Evolutionary conservation across 176 grass and related monocot genomes (phyloP), one percentile per base, ranked within the genome.

Genomic region (Chrysopogon serrulatus): DNA sequence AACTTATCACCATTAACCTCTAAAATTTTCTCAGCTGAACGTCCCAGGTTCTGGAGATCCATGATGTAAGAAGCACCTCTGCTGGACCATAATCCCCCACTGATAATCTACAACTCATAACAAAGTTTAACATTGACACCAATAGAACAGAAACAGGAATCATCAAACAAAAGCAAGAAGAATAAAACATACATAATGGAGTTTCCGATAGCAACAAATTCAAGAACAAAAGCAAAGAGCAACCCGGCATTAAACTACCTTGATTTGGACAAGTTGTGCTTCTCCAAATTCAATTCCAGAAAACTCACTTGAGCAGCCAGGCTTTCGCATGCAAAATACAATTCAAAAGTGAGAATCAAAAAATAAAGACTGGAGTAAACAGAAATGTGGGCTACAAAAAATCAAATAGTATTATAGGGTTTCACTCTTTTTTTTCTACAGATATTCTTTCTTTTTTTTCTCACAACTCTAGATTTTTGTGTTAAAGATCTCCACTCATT

Each of bases 261-360:
- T 99, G 17, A 99, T 96, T 85, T 99, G 96, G 43, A 99, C 91
- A 82, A 99, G 91, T 82, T 99, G 96, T 64, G 89, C 93, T 94
- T 99, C 91, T 24, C 79, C 86, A 79, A 96, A 94, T 90, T 96
- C 86, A 68, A 94, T 85, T 85, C 87, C 96, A 67, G 85, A 81
- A 82, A 99, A 88, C 69, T 96, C 91, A 67, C 93, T 87, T 57
- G 96, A 95, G 80, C 96, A 99, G 68, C 96, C 96, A 65, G 96
- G 96, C 96, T 99, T n/a, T 71, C 30, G 28, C 74, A 97, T 91
- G 70, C 19, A 73, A 91, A 90, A 90, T 31, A 83, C 3, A 83
- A 42, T 21, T 87, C n/a, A 74, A 67, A 66, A 39, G 59, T 90
- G 26, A 83, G 79, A 79, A 61, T 39, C 30, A 40, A 89, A 27